A percentile compares a stretch with the other conserved stretches of the same genome.
Conservation (phyloP, 257 asterid genomes). For the Solanum bulbocastanum region DNA sequence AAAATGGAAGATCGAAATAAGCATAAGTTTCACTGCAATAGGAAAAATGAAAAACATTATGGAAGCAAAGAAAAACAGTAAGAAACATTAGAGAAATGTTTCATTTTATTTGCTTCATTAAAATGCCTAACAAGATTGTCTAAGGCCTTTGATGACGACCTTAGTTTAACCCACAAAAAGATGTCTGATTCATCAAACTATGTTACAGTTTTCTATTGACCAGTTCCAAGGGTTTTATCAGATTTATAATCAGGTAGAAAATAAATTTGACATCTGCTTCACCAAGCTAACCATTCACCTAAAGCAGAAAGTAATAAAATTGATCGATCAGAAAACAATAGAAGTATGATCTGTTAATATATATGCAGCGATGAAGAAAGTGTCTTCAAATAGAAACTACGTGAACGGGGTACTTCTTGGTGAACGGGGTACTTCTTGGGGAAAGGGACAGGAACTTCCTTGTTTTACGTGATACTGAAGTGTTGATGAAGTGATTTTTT, state of each 20-base stretch:
- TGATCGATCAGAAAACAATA: not conserved
- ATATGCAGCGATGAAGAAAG: not conserved
- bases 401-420: not conserved
- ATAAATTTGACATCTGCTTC: not conserved
- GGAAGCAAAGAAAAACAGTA: not conserved
- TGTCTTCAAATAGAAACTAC: not conserved
- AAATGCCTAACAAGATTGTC: not conserved
- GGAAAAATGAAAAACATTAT: not conserved
- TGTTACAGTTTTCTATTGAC: not conserved
- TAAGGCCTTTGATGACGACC: not conserved
- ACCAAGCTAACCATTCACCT: not conserved
- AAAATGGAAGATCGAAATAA: slow-evolving; percentile 14
- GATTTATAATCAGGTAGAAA: not conserved
- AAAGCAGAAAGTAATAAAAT: not conserved
- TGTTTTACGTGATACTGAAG: not conserved
- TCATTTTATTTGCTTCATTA: not conserved
- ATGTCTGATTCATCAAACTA: not conserved
- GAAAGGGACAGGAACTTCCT: not conserved
- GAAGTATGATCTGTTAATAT: not conserved
- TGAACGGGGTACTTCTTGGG: not conserved
- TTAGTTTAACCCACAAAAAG: not conserved
- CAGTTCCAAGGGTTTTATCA: not conserved
- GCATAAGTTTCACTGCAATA: slow-evolving; percentile 12
- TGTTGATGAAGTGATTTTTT: not conserved
- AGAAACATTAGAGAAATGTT: not conserved